Base-by-base conservation (phyloP, 23 red algal species). In the Chondrus crispus region DNA sequence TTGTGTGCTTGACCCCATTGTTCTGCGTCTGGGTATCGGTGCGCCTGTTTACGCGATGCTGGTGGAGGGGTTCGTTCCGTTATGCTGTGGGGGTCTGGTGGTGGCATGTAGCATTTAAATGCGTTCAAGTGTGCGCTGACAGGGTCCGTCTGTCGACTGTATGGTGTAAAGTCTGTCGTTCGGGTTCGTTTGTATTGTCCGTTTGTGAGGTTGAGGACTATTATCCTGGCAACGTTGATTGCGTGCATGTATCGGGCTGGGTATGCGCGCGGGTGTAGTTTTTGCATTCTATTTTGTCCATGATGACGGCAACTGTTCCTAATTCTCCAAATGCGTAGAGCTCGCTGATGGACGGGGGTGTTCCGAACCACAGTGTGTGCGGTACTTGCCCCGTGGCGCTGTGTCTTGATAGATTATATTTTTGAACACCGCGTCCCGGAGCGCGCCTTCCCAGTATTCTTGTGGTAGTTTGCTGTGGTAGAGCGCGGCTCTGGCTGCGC, bases 141-240 rank as follows among this genome's bases (percentile, higher is more conserved):
- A n/a, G 71, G 87, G 44, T 90, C 69, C 11, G 38, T 43, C 20
- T 30, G 13, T 4, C 48, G 33, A 2, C 18, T 13, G 44, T 80
- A 81, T 26, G 87, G 72, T 46, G 39, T 30, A 62, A 90, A 90
- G 28, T 90, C 87, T 20, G 52, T 8, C 47, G 73, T 4, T 12
- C 87, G 74, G 4, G 80, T 36, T 55, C 29, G 39, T 8, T 30
- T 38, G 41, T 40, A 32, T 13, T 42, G 6, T 2, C 50, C 39
- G 19, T 37, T 45, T 10, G 20, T 50, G 19, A 28, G 30, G 32
- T 1, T 80, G 13, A 49, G 29, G 13, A 80, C 74, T 13, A 46
- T 46, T 37, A 80, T 1, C 39, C 49, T 28, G 5, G 37, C n/a
- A 4, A 46, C 16, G 0, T 44, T 30, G n/a, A 30, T 80, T 4